Conservation (phyloP, 257 asterid genomes). For the Misopates orontium region DNA sequence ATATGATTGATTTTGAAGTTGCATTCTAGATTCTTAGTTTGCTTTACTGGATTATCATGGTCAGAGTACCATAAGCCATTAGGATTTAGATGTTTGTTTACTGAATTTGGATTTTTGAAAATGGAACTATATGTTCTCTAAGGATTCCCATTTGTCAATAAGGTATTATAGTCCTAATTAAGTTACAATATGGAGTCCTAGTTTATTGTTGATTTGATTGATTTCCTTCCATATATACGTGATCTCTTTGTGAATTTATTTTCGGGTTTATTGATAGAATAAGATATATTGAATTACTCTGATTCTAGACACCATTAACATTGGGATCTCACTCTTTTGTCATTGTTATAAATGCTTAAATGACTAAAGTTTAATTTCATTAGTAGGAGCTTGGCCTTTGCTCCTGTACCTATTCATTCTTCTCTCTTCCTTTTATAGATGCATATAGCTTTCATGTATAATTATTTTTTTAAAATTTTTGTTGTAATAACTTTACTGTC, state of each 20-base stretch:
- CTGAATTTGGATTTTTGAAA: too few relatives aligned
- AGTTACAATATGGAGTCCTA: too few relatives aligned
- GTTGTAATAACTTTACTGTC: neutral
- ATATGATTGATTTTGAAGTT: conserved; percentile 16
- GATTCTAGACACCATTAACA: conserved; percentile 4
- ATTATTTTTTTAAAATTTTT: neutral
- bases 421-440: conserved; percentile 1
- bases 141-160: too few relatives aligned
- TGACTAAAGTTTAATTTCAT: neutral
- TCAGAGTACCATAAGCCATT: neutral
- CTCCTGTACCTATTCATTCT: neutral
- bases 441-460: neutral
- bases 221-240: too few relatives aligned
- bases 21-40: neutral
- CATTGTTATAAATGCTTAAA: conserved; percentile 5
- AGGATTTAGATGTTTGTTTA: neutral
- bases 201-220: too few relatives aligned
- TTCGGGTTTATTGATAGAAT: too few relatives aligned
- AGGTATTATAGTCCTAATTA: too few relatives aligned
- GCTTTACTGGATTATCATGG: conserved; percentile 13
- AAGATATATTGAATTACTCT: too few relatives aligned
- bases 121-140: too few relatives aligned
- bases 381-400: conserved; percentile 10
- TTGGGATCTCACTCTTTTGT: neutral
- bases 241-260: too few relatives aligned